These are phyloP conservation scores for Malassezia cuniculi DNA, from an alignment of 1,284 basidiomycete species.

Conservation along the genomic window DNA sequence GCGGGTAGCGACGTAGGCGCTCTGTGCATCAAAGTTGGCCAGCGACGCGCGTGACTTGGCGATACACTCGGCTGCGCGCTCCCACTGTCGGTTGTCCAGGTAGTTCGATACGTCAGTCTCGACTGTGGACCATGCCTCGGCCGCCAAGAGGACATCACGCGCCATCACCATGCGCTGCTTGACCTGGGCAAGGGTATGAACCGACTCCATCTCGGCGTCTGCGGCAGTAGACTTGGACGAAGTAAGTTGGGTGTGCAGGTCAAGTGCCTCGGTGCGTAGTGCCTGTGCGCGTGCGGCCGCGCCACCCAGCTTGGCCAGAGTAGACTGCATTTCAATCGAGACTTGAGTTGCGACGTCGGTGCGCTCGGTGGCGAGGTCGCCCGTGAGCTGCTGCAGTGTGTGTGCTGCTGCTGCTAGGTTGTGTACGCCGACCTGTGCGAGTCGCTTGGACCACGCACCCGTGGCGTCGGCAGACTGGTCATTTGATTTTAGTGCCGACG, in stretches of 20 bases:
- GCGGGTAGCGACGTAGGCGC: slow-evolving; percentile 7
- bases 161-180: slow-evolving; percentile 73
- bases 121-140: slow-evolving; percentile 83
- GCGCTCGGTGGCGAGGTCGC: background rate
- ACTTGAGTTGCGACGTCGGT: background rate
- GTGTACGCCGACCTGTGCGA: background rate
- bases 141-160: slow-evolving; percentile 71
- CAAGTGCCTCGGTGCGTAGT: too few species aligned
- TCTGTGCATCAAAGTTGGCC: slow-evolving; percentile 56
- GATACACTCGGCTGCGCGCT: slow-evolving; percentile 72
- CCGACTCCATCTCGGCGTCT: slow-evolving; percentile 51
- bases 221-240: background rate
- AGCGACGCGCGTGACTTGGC: slow-evolving; percentile 73
- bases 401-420: background rate
- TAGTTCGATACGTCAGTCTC: slow-evolving; percentile 76
- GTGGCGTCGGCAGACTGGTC: background rate
- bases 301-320: too few species aligned
- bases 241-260: too few species aligned
- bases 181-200: slow-evolving; percentile 66
- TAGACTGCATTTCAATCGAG: slow-evolving; percentile 3
- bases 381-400: background rate
- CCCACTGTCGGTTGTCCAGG: slow-evolving; percentile 57
- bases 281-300: too few species aligned
- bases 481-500: too few species aligned
- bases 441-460: slow-evolving; percentile 7